Conservation (phyloP, 345 rosid genomes). For the Sisymbrium altissimum region DNA sequence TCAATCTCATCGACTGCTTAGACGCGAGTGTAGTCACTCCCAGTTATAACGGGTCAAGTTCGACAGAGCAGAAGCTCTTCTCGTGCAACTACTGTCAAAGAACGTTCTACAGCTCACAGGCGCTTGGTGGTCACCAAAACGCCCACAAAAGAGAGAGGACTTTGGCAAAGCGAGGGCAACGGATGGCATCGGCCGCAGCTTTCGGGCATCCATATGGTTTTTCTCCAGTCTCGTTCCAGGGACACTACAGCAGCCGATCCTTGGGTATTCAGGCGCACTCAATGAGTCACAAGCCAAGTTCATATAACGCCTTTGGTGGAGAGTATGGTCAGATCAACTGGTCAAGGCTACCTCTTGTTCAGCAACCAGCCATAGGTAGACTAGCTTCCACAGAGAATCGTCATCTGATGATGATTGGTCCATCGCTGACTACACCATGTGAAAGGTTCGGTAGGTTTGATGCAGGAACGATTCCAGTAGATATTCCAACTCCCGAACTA, state of each 20-base stretch:
- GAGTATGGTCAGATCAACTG: conserved; percentile 37
- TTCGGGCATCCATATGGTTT: conserved; percentile 56
- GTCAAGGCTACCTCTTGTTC: conserved; percentile 47
- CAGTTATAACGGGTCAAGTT: conserved; percentile 29
- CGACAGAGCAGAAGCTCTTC: conserved; percentile 54
- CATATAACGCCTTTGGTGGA: conserved; percentile 40
- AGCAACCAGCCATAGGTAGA: conserved; percentile 57
- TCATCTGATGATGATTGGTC: conserved; percentile 15
- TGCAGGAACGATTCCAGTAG: conserved; percentile 27
- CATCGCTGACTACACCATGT: conserved; percentile 8
- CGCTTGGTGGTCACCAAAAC: conserved; percentile 90
- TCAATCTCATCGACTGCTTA: conserved; percentile 57
- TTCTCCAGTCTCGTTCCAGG: conserved; percentile 53
- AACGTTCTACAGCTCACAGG: conserved; percentile 86
- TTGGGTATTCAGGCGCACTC: conserved; percentile 69
- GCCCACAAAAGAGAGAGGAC: conserved; percentile 87
- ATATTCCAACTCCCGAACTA: conserved; percentile 23
- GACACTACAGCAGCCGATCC: conserved; percentile 44
- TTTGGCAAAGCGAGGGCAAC: conserved; percentile 65
- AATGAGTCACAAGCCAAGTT: conserved; percentile 50
- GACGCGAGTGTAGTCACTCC: conserved; percentile 32
- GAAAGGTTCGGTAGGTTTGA: conserved; percentile 42
- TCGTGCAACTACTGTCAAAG: conserved; percentile 87
- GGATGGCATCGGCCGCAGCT: conserved; percentile 41
- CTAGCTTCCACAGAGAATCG: conserved; percentile 39